Evolutionary conservation across 176 grass and related monocot species (phyloP).

Genomic region (Bromus sterilis): DNA sequence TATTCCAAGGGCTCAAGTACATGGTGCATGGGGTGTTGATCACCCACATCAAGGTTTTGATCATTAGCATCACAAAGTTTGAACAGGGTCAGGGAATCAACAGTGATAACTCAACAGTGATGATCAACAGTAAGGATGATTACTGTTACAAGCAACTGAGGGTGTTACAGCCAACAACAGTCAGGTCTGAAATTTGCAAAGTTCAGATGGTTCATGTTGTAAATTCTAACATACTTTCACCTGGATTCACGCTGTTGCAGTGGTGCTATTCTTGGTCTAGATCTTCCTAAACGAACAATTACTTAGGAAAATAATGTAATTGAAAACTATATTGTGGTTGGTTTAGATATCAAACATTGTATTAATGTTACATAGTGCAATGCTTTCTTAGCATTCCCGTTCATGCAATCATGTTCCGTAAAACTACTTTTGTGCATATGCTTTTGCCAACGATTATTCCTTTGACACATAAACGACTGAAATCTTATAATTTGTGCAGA

Average conservation of each 20-base stretch:
- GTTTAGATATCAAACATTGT: slow-evolving; percentile 73
- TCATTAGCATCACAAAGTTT: too few relatives aligned
- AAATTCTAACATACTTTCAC: neutral
- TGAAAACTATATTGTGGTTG: slow-evolving; percentile 67
- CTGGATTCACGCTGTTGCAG: slow-evolving; percentile 36
- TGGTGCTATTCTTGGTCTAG: slow-evolving; percentile 87
- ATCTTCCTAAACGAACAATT: slow-evolving; percentile 54
- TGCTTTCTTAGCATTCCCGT: neutral
- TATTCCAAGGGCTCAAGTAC: too few relatives aligned
- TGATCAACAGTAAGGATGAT: too few relatives aligned
- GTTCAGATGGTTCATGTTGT: neutral
- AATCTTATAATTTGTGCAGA: slow-evolving; percentile 4
- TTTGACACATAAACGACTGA: neutral
- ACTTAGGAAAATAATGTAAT: slow-evolving; percentile 66
- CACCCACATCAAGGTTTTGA: too few relatives aligned
- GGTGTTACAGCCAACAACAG: neutral
- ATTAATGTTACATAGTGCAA: neutral
- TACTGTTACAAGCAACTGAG: too few relatives aligned
- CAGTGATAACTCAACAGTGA: too few relatives aligned
- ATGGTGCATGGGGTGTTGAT: too few relatives aligned
- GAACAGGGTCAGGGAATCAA: too few relatives aligned
- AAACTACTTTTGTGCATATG: neutral
- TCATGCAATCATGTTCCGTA: neutral
- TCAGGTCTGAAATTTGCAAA: neutral
- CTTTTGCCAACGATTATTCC: neutral